A percentile compares a stretch with the other conserved stretches of the same genome.
These are phyloP conservation scores for Xylaria grammica DNA, from an alignment of 495 filamentous ascomycete genomes.

Conservation along the genomic window DNA sequence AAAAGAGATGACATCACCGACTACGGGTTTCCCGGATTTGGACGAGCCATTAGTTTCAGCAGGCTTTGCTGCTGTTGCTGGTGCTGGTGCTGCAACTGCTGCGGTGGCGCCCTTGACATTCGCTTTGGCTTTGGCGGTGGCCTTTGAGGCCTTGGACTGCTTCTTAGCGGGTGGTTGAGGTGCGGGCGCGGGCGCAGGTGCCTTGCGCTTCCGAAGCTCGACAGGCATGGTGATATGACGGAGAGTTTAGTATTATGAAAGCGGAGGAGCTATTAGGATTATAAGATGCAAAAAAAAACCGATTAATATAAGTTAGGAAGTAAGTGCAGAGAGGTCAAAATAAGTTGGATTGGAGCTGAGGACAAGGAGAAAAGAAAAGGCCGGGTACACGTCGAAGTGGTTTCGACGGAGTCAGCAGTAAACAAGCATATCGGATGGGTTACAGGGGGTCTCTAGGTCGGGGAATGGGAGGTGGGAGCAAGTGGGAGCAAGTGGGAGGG, in stretches of 20 bases:
- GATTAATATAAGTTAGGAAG: not conserved
- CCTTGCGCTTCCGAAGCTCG: constrained; percentile 80
- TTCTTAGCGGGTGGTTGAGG: constrained; percentile 61
- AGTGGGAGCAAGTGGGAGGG: not conserved
- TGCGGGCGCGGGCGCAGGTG: constrained; percentile 62
- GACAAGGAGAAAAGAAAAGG: constrained; percentile 3
- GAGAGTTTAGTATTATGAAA: not conserved
- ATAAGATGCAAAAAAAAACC: not conserved
- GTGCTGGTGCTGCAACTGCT: no score
- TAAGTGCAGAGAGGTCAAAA: not conserved
- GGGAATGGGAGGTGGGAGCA: not conserved
- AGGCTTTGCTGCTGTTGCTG: constrained; percentile 38
- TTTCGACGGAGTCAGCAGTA: constrained; percentile 23
- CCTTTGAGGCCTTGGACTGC: constrained; percentile 41
- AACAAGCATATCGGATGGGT: constrained; percentile 23
- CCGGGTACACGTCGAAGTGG: constrained; percentile 14
- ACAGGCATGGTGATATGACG: constrained; percentile 47
- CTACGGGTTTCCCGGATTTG: constrained; percentile 38
- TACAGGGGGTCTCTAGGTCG: constrained; percentile 23
- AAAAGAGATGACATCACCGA: constrained; percentile 63
- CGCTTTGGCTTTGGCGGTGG: constrained; percentile 49
- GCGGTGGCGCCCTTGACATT: constrained; percentile 41
- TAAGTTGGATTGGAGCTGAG: not conserved
- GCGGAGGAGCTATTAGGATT: constrained; percentile 10
- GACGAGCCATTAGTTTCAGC: constrained; percentile 41